phyloP scores from a whole-genome alignment of 2,329 filamentous ascomycete species.

The Bretziella fagacearum region DNA sequence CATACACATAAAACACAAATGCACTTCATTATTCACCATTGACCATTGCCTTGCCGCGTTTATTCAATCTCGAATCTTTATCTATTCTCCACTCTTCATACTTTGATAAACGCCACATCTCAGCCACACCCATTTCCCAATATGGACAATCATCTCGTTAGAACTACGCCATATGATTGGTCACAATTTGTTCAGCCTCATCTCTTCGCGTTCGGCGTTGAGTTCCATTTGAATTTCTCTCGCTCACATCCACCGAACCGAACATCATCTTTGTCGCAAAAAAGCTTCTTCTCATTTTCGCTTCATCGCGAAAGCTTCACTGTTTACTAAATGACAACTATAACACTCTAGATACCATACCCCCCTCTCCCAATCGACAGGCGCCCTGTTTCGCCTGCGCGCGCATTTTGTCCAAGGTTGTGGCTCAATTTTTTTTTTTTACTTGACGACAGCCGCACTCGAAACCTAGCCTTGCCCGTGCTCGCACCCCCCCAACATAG shows the following conservation, averaged over 20 bases:
- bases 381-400: background rate
- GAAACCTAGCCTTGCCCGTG: conserved; percentile 2
- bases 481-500: background rate
- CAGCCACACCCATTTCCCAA: no score
- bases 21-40: no score
- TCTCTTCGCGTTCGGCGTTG: background rate
- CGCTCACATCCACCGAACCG: background rate
- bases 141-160: no score
- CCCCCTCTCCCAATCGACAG: background rate
- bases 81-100: background rate
- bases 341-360: no score
- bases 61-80: no score
- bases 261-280: background rate
- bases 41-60: no score
- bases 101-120: no score
- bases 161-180: background rate
- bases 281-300: background rate
- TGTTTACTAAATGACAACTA: background rate
- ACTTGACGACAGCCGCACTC: conserved; percentile 5
- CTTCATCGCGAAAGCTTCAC: background rate
- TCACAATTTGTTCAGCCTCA: conserved; percentile 2
- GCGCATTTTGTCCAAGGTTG: background rate
- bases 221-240: background rate
- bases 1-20: background rate
- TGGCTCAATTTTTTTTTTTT: conserved; percentile 3